Percentiles rank a stretch among this genome's conserved stretches.
These are phyloP conservation scores for Inonotus obliquus DNA, from an alignment of 1,284 basidiomycete genomes.

Conservation along the genomic window DNA sequence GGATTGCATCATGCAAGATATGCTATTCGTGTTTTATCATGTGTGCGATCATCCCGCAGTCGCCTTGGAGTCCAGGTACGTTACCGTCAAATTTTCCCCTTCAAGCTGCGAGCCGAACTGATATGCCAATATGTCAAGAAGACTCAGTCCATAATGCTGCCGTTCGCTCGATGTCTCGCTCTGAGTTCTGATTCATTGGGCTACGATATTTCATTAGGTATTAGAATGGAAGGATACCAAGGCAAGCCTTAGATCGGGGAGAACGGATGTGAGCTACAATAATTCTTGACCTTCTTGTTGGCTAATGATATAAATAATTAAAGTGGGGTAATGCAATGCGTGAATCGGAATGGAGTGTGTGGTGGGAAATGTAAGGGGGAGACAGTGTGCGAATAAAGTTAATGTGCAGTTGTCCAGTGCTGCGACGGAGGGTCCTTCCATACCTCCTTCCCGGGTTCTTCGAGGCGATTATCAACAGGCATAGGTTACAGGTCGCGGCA, in stretches of 20 bases:
- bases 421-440: constrained; percentile 2
- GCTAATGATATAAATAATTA: constrained; percentile 15
- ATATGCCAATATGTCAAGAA: neutral
- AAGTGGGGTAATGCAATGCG: neutral
- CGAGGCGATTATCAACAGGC: constrained; percentile 6
- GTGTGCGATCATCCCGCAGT: neutral
- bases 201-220: neutral
- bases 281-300: neutral
- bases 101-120: neutral
- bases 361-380: neutral
- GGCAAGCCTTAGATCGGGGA: neutral
- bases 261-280: neutral
- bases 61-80: constrained; percentile 2
- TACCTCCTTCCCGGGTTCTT: neutral
- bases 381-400: neutral
- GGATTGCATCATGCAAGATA: neutral
- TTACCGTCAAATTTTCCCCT: neutral
- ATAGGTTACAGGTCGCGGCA: constrained; percentile 8
- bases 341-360: neutral
- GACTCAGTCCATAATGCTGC: neutral
- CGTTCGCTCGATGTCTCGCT: too few relatives aligned
- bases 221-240: neutral
- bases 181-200: neutral
- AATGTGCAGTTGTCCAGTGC: neutral
- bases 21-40: neutral